Conservation (phyloP, 1,139 yeast genomes). For the Nakaseomyces uthaithaninus region DNA sequence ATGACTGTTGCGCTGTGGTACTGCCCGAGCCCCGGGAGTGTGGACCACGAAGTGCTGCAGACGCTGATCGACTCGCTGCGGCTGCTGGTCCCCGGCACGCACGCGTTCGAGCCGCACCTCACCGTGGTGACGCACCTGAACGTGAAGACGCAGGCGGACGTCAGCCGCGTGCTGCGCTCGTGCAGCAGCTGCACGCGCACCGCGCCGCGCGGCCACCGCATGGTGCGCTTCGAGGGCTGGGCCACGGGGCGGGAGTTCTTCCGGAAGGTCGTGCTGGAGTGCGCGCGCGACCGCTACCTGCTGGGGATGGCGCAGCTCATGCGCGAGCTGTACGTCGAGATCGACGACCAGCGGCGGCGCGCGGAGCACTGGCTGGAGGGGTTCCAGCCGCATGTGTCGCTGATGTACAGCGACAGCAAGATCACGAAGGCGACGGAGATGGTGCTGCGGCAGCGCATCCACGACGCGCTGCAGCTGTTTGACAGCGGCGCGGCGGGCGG, state of each 20-base stretch:
- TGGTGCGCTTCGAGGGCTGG: conserved; percentile 33
- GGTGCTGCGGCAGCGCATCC: conserved; percentile 60
- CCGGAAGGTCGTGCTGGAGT: conserved; percentile 57
- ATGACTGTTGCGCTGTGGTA: conserved; percentile 60
- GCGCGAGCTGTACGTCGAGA: conserved; percentile 56
- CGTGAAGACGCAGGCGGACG: conserved; percentile 46
- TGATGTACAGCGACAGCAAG: conserved; percentile 58
- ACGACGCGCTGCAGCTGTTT: conserved; percentile 51
- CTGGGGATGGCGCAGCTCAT: conserved; percentile 61
- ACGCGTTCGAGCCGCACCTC: conserved; percentile 65
- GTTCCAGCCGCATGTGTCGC: conserved; percentile 66
- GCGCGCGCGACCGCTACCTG: conserved; percentile 47
- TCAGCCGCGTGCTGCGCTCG: conserved; percentile 53
- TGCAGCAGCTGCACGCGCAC: conserved; percentile 33
- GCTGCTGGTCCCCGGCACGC: conserved; percentile 64
- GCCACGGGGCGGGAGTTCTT: conserved; percentile 41
- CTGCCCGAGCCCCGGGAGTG: conserved; percentile 53
- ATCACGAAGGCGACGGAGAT: conserved; percentile 64
- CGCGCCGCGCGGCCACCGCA: conserved; percentile 14
- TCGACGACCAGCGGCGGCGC: conserved; percentile 16
- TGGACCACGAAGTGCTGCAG: conserved; percentile 47
- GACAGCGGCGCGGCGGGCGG: not conserved
- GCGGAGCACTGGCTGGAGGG: conserved; percentile 44
- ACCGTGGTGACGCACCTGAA: conserved; percentile 59
- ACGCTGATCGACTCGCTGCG: conserved; percentile 57